Evolutionary conservation across 2,329 filamentous ascomycete species (phyloP).

Genomic region (Penicillium hesseltinei): DNA sequence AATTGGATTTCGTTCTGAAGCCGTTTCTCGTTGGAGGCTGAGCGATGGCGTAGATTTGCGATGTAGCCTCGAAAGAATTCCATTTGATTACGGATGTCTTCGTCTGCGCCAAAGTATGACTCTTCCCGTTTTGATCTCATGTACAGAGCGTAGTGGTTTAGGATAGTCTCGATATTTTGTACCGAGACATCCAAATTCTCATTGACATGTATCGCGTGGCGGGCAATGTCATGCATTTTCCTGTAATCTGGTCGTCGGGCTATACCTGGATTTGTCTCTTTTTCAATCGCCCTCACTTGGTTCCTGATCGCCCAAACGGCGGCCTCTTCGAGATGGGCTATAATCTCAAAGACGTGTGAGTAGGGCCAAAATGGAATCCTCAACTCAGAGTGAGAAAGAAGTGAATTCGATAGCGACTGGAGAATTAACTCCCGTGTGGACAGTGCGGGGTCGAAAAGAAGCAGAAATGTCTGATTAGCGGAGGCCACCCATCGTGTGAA

Average conservation of each 20-base stretch:
- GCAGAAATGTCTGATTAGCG: neutral
- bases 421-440: neutral
- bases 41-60: neutral
- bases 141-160: neutral
- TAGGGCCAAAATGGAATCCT: neutral
- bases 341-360: neutral
- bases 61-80: neutral
- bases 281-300: neutral
- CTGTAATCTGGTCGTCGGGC: neutral
- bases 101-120: neutral
- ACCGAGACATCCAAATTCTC: neutral
- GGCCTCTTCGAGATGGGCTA: neutral
- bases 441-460: neutral
- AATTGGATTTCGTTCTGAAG: neutral
- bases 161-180: neutral
- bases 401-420: neutral
- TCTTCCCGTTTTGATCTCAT: neutral
- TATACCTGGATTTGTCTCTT: neutral
- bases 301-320: neutral
- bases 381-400: neutral
- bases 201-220: neutral
- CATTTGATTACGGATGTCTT: neutral
- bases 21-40: neutral
- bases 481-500: constrained; percentile 8
- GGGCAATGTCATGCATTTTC: neutral